Percentiles rank a stretch among this genome's conserved stretches.
Evolutionary conservation across 352 stramenopile species (phyloP).

Genomic region (Phytophthora vignae): DNA sequence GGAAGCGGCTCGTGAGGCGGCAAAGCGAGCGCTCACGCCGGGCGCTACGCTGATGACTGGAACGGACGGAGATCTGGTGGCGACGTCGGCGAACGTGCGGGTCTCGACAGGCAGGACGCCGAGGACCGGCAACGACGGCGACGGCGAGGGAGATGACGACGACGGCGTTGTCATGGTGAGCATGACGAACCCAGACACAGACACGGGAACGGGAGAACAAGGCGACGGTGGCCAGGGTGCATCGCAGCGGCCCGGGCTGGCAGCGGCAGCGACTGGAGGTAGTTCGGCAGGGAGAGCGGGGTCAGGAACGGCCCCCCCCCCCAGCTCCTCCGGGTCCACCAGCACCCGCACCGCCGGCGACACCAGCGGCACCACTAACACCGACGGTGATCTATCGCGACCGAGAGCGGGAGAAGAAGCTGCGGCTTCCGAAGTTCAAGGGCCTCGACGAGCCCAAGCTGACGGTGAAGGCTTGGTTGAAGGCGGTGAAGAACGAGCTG

Average conservation of each 20-base stretch:
- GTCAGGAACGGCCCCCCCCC: background rate
- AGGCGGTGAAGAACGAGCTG: slow-evolving; percentile 8
- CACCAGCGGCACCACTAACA: background rate
- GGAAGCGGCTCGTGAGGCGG: background rate
- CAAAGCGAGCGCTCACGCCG: background rate
- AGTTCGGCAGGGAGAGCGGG: background rate
- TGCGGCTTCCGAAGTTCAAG: slow-evolving; percentile 5
- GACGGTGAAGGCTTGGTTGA: slow-evolving; percentile 3
- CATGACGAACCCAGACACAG: too few species aligned
- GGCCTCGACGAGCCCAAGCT: background rate
- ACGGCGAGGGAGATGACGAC: background rate
- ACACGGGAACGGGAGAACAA: background rate
- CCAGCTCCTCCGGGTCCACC: background rate
- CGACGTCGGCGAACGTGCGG: background rate
- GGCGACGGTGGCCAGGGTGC: background rate
- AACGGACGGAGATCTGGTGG: too few species aligned
- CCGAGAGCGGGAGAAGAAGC: background rate
- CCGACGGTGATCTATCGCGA: background rate
- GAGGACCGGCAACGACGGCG: background rate
- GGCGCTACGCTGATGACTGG: background rate
- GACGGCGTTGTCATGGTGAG: background rate
- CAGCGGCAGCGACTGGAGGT: background rate
- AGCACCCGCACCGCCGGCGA: background rate
- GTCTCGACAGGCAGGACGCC: background rate
- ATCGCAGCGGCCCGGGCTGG: too few species aligned